phyloP scores from a whole-genome alignment of 176 grass and related monocot species.

The Paspalum vaginatum region DNA sequence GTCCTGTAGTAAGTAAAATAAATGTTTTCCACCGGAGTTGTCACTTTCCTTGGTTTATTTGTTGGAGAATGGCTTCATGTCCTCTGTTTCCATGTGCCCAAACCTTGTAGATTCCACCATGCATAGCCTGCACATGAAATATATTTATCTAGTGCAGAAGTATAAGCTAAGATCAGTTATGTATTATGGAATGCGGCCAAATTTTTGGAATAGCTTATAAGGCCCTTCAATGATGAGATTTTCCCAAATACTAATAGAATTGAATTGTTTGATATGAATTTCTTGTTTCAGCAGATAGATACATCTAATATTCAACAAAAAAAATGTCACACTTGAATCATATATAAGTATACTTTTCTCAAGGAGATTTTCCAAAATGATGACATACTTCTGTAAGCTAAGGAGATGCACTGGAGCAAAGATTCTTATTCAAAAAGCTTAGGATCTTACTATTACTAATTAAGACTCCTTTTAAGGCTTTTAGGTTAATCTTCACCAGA shows the following conservation, averaged over 20 bases:
- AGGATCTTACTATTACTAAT: too few species aligned
- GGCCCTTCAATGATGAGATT: neutral
- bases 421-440: too few species aligned
- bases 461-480: too few species aligned
- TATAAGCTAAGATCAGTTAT: neutral
- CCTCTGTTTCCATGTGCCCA: slow-evolving; percentile 37
- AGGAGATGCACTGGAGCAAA: neutral
- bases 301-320: neutral
- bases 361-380: neutral
- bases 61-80: slow-evolving; percentile 20
- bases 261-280: neutral
- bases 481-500: too few species aligned
- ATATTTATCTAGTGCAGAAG: neutral
- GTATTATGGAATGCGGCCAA: neutral
- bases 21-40: slow-evolving; percentile 9
- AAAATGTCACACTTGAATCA: neutral
- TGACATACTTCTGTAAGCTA: neutral
- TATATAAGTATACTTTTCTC: neutral
- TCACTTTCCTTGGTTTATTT: slow-evolving; percentile 15
- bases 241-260: neutral
- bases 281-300: neutral
- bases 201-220: neutral
- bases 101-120: slow-evolving; percentile 12
- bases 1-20: slow-evolving; percentile 26
- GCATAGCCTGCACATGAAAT: neutral